Evolutionary conservation across 306 rosid species (phyloP), one percentile per base, ranked within the genome.

Genomic region (Cicer pinnatifidum): DNA sequence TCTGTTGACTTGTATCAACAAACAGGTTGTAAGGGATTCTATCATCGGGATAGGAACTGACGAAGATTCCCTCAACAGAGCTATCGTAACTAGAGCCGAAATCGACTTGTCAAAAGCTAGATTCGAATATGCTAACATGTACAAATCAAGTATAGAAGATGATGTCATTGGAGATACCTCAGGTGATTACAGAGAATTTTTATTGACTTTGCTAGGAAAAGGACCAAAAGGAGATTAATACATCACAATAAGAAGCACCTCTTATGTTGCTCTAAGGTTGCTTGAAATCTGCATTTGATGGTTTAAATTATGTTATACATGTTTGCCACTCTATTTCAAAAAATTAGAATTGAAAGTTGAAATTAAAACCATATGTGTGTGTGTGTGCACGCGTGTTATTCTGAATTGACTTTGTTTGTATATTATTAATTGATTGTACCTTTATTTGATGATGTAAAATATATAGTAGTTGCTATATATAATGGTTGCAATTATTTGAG

Each of bases 171-270:
- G 83, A 6, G 99, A 95, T 73, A 95, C 97, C 16, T 95, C 99
- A 15, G 86, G 97, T 40, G 80, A 90, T 64, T 95, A 95, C 85
- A 82, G n/a, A 75, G 84, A 88, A 33, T 90, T 95, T 71, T 67
- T 95, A 85, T 78, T 90, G 88, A 90, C 96, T 71, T 82, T 95
- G 86, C 85, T 95, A 54, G 99, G 97, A 51, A 90, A 83, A 69
- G 84, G 81, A 69, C 77, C 77, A 8, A 19, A 75, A 1, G 80
- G 77, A 79, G 67, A 82, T 8, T 89, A 84, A 87, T 74, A 35
- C 76, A 23, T 54, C 13, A 65, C 28, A 60, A 47, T 68, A 47
- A 33, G 11, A 46, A 57, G 38, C 61, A 75, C 40, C 28, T 69
- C 43, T 58, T 20, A 7, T 54, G 15, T 64, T 74, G 68, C 70